Evolutionary conservation across 768 basidiomycete genomes (phyloP), one percentile per base, ranked within the genome.

Genomic region (Pleurotus eryngii): DNA sequence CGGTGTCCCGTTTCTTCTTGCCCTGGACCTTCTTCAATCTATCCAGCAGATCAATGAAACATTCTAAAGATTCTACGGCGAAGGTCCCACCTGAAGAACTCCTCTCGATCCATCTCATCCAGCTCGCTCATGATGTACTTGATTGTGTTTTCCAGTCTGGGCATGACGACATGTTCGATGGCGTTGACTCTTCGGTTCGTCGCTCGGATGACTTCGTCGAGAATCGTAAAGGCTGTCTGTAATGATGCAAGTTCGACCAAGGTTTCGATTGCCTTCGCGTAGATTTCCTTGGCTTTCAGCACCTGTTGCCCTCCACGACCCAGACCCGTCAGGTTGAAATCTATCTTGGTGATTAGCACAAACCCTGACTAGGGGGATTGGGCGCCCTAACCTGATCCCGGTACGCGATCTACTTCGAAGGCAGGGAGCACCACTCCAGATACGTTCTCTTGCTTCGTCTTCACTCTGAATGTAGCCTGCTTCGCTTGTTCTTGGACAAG

Each of bases 141-240:
- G 79, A 99, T 93, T 12, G 97, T 98, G 72, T 98, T 98, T 46
- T 98, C 96, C 49, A 99, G 76, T 45, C 89, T 83, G 15, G 97
- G 97, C 57, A 99, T 98, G 64, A 99, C 79, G 62, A 99, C 87
- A 69, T 99, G 94, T 65, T 99, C 97, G 62, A 99, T 96, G 2
- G 97, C 97, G 67, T 99, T 99, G 40, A 99, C 97, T 61, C 97
- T 87, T 51, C 97, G 90, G 72, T 98, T 99, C 38, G 97, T 98
- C n/a, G 95, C 94, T 47, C 93, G 90, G 67, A 99, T 99, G 59
- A 98, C 97, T 74, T 98, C 97, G 72, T 99, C 97, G 38, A 99
- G 84, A 63, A 98, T 98, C 57, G 89, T 96, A 76, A 99, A 99
- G 4, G 97, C 97, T 0, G 97, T 98, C 75, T 98, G 90, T 42